These are phyloP conservation scores for Magnolia sinica DNA, from an alignment of 164 flowering plant genomes.

Conservation along the genomic window DNA sequence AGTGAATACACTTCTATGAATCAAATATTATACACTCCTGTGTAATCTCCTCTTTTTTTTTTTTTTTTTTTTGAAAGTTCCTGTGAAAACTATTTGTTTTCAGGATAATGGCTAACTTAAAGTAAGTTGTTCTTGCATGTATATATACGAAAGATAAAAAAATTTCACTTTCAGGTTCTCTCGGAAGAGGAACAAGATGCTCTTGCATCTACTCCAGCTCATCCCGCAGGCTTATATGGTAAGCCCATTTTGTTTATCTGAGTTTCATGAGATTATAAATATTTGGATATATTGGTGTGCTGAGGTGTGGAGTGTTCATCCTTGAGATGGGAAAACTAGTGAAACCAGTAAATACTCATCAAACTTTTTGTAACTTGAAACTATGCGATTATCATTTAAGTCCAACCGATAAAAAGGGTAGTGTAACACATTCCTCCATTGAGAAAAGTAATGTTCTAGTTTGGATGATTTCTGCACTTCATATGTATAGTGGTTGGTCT, in stretches of 20 bases:
- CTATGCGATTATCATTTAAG: background rate
- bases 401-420: no score
- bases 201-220: conserved; percentile 95
- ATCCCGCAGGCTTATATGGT: conserved; percentile 88
- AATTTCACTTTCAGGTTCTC: conserved; percentile 51
- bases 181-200: conserved; percentile 77
- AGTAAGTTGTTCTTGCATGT: background rate
- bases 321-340: background rate
- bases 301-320: no score
- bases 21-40: no score
- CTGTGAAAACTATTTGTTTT: background rate
- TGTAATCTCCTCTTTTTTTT: no score
- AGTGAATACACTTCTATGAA: background rate
- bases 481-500: background rate
- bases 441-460: no score
- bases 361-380: background rate
- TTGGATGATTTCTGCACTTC: no score
- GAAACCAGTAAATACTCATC: background rate
- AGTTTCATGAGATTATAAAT: no score
- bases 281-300: no score
- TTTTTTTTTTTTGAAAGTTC: no score
- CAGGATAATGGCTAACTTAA: conserved; percentile 1
- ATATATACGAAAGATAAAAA: background rate
- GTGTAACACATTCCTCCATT: no score
- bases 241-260: background rate